phyloP scores from a whole-genome alignment of 495 filamentous ascomycete species.

The Acidomyces sp. region DNA sequence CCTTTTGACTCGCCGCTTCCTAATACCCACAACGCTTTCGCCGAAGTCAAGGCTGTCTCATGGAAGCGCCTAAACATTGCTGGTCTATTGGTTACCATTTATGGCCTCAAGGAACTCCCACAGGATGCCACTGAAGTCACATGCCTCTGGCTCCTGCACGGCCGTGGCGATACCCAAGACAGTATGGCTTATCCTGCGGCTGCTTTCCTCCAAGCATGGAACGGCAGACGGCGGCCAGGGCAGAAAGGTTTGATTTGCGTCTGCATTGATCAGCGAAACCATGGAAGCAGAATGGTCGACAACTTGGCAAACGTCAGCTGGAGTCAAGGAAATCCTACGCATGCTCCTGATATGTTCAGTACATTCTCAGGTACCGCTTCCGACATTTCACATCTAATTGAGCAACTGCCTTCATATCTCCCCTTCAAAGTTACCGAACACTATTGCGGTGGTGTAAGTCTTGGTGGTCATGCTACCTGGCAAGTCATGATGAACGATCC shows the following conservation, averaged over 20 bases:
- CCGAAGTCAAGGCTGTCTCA: conserved; percentile 39
- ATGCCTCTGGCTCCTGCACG: conserved; percentile 80
- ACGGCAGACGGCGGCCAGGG: conserved; percentile 26
- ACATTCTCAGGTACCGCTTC: conserved; percentile 36
- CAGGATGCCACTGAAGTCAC: conserved; percentile 39
- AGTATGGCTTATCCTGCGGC: conserved; percentile 52
- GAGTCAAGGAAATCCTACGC: conserved; percentile 63
- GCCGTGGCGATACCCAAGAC: conserved; percentile 52
- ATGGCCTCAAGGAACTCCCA: conserved; percentile 63
- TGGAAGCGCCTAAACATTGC: conserved; percentile 50
- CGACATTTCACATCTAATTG: conserved; percentile 60
- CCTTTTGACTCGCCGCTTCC: conserved; percentile 16
- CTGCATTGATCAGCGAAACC: conserved; percentile 81
- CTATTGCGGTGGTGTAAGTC: conserved; percentile 47
- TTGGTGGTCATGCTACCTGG: conserved; percentile 86
- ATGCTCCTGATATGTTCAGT: conserved; percentile 82
- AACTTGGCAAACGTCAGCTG: conserved; percentile 55
- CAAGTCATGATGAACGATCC: conserved; percentile 65
- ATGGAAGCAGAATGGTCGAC: conserved; percentile 56
- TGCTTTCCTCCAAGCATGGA: conserved; percentile 46
- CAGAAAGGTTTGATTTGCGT: conserved; percentile 57
- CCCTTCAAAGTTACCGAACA: conserved; percentile 48
- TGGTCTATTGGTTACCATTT: conserved; percentile 63
- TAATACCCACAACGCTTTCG: conserved; percentile 15
- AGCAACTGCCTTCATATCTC: conserved; percentile 61